These are phyloP conservation scores for Auricularia cornea DNA, from an alignment of 768 basidiomycete genomes.

Conservation along the genomic window DNA sequence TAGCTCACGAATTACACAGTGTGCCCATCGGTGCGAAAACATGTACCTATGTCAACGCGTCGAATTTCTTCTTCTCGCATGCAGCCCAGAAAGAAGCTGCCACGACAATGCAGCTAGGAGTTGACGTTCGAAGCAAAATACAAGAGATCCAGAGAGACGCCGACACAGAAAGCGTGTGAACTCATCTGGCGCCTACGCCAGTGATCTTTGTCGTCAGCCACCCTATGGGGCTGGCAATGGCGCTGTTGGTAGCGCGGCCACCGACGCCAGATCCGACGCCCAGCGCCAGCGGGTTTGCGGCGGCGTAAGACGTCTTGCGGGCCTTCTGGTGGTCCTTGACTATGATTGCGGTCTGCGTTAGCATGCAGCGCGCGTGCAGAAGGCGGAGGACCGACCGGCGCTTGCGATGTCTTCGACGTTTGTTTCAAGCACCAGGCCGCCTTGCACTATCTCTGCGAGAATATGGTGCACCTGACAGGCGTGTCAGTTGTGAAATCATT, in stretches of 20 bases:
- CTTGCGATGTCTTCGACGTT: constrained; percentile 78
- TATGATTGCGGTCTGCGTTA: constrained; percentile 26
- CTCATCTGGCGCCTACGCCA: constrained; percentile 47
- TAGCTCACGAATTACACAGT: too few species aligned
- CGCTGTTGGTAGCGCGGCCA: constrained; percentile 49
- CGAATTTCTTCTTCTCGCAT: too few species aligned
- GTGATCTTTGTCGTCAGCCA: constrained; percentile 73
- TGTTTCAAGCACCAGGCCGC: constrained; percentile 92
- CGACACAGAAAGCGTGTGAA: too few species aligned
- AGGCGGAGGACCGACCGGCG: constrained; percentile 42
- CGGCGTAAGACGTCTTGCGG: constrained; percentile 67
- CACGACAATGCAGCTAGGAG: too few species aligned
- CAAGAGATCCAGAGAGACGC: neutral
- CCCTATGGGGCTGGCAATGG: constrained; percentile 59
- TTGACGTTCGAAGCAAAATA: neutral
- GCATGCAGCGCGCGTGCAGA: neutral
- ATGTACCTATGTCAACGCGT: too few species aligned
- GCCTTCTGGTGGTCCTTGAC: constrained; percentile 63
- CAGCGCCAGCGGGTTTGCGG: constrained; percentile 76
- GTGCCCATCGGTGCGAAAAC: too few species aligned
- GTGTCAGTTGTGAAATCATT: neutral
- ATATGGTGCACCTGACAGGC: constrained; percentile 78
- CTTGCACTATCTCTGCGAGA: constrained; percentile 92
- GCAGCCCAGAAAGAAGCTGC: too few species aligned
- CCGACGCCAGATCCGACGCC: constrained; percentile 34